Conservation (phyloP, 768 basidiomycete species). For the Lactarius indigo region DNA sequence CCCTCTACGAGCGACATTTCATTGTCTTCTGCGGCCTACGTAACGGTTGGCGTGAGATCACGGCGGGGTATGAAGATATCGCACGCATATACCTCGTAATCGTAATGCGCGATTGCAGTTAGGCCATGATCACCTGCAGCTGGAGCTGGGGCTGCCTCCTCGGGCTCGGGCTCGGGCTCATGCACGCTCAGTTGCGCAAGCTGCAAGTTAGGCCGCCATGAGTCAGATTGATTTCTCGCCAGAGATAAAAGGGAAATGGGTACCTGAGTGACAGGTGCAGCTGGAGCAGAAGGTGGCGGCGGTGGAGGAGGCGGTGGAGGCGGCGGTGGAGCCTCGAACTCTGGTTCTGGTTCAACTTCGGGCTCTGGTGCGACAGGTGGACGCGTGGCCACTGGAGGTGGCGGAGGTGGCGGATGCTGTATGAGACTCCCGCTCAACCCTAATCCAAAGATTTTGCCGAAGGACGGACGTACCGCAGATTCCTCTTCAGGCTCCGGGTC, state of each 20-base stretch:
- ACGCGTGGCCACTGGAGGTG: conserved; percentile 24
- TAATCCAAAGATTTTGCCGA: neutral
- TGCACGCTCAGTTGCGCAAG: conserved; percentile 19
- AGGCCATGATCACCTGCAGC: conserved; percentile 43
- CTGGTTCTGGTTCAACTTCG: conserved; percentile 34
- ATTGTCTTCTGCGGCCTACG: conserved; percentile 76
- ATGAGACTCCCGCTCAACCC: neutral
- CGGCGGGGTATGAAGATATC: neutral
- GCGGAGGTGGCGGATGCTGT: conserved; percentile 35
- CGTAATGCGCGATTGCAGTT: conserved; percentile 75
- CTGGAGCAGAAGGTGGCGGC: conserved; percentile 47
- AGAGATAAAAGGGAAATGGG: conserved; percentile 11
- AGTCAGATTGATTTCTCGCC: neutral
- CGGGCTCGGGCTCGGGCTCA: conserved; percentile 33
- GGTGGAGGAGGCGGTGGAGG: conserved; percentile 40
- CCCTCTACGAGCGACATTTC: conserved; percentile 80
- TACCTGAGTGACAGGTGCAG: conserved; percentile 29
- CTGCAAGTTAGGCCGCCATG: neutral
- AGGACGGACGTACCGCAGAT: conserved; percentile 9
- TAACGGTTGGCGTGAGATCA: neutral
- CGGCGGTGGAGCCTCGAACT: conserved; percentile 34
- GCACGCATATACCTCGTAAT: conserved; percentile 57
- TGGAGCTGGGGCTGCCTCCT: conserved; percentile 35
- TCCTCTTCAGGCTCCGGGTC: conserved; percentile 17
- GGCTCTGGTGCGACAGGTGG: conserved; percentile 31